These are phyloP conservation scores for Trametes hirsuta DNA, from an alignment of 1,284 basidiomycete species.

Conservation along the genomic window DNA sequence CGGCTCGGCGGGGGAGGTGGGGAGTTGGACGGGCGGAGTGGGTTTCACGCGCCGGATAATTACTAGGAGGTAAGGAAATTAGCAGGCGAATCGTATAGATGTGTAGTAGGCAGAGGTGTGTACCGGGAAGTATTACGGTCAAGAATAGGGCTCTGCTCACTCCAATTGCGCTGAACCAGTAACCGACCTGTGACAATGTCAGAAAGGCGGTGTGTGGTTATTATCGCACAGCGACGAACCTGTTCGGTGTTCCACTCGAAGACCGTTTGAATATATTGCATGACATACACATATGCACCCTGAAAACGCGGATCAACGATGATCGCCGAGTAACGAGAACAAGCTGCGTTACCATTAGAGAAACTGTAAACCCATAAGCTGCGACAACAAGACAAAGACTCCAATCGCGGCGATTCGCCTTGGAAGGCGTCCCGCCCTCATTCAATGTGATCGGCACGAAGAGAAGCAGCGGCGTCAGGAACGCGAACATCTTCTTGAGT, in stretches of 20 bases:
- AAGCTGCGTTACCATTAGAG: conserved; percentile 52
- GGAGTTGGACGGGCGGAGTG: conserved; percentile 41
- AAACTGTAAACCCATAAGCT: conserved; percentile 56
- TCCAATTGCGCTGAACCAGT: conserved; percentile 72
- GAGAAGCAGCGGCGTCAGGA: conserved; percentile 67
- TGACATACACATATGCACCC: conserved; percentile 66
- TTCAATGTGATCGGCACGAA: conserved; percentile 55
- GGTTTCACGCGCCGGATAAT: conserved; percentile 57
- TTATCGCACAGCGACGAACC: conserved; percentile 42
- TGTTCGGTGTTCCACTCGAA: conserved; percentile 79
- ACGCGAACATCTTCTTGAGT: conserved; percentile 49
- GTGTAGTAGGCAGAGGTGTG: background rate
- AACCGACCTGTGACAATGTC: conserved; percentile 59
- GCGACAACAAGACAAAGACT: conserved; percentile 63
- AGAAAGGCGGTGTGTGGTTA: background rate
- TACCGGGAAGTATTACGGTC: conserved; percentile 70
- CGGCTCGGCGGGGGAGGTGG: conserved; percentile 36
- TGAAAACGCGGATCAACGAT: conserved; percentile 34
- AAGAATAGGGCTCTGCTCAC: conserved; percentile 63
- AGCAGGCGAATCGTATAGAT: background rate
- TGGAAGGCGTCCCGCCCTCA: conserved; percentile 39
- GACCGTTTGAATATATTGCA: conserved; percentile 68
- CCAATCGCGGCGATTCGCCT: conserved; percentile 61
- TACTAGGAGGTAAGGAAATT: conserved; percentile 39
- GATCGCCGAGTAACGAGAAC: background rate